Base-by-base conservation (phyloP, 192 early-diverging fungal genomes). In the Lunasporangiospora selenospora region DNA sequence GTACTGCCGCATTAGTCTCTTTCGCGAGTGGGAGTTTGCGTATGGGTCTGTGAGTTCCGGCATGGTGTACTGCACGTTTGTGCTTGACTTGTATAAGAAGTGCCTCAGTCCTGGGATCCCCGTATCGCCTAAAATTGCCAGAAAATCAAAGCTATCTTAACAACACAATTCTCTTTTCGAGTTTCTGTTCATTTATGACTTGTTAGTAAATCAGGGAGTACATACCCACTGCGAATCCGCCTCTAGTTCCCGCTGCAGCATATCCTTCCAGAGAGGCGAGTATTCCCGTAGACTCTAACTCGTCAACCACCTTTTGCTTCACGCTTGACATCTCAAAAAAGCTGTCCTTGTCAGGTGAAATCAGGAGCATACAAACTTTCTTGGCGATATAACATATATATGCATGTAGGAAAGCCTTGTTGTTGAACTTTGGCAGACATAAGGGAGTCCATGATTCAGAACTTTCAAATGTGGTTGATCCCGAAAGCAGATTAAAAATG, bases 371-470 rank as follows among this genome's bases (percentile, higher is more conserved):
- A 42, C 88, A 90, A 7, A 91, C 77, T n/a, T 89, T 85, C 0
- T 82, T 75, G 3, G 83, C 83, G 24, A 97, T 81, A 65, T 92
- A 96, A 55, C 81, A 90, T 18, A 97, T 84, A 53, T 97, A 96
- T 1, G 88, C 89, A 58, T 97, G 88, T 30, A 98, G 65, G 75
- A 96, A 98, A 15, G 89, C 93, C 56, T 88, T 81, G 54, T 85
- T 83, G 77, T 97, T 93, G 80, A 96, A 92, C 54, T 85, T 86
- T 32, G 97, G 95, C n/a, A 97, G 83, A 60, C 97, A 98, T 18
- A 98, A 80, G 19, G 97, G 97, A 1, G 88, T 93, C 95, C 97
- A 98, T 24, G 88, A 88, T 77, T 98, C 97, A 39, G 85, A 90
- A 2, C 88, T 81, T 15, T 82, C 67, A 76, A 96, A 97, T 6